Conservation (phyloP, 495 filamentous ascomycete genomes). For the Penicillium subrubescens region DNA sequence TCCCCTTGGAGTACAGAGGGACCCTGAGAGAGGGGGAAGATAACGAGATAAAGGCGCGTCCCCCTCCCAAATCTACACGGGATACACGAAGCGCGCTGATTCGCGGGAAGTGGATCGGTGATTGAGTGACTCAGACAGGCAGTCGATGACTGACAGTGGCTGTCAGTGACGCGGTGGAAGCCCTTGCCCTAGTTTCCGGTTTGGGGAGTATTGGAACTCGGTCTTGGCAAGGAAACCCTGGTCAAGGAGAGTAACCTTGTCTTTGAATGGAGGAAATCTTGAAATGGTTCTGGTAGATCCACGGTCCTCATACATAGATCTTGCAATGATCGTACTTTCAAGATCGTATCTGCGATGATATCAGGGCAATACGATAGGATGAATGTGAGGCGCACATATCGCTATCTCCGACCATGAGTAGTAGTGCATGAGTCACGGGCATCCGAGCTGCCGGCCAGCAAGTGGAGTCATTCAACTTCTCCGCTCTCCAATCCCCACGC, state of each 20-base stretch:
- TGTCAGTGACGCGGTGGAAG: neutral
- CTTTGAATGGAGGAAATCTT: neutral
- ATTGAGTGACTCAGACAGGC: neutral
- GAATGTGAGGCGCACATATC: neutral
- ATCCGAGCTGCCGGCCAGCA: constrained; percentile 4
- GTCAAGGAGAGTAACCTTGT: neutral
- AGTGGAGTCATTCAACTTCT: constrained; percentile 19
- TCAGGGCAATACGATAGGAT: neutral
- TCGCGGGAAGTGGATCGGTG: constrained; percentile 18
- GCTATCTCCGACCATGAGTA: constrained; percentile 19
- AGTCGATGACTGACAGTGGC: neutral
- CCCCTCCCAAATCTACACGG: constrained; percentile 21
- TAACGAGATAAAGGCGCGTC: constrained; percentile 27
- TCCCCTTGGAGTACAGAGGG: neutral
- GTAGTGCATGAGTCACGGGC: constrained; percentile 21
- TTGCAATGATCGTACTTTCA: neutral
- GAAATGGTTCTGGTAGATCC: neutral
- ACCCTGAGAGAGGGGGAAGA: neutral
- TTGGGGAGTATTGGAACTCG: constrained; percentile 4
- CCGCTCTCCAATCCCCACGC: constrained; percentile 26
- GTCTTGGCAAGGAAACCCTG: neutral
- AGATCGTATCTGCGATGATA: neutral
- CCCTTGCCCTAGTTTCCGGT: constrained; percentile 30
- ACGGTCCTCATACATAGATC: neutral
- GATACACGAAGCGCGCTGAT: constrained; percentile 21